Evolutionary conservation across 352 stramenopile genomes (phyloP).

Genomic region (Phytophthora meadii): DNA sequence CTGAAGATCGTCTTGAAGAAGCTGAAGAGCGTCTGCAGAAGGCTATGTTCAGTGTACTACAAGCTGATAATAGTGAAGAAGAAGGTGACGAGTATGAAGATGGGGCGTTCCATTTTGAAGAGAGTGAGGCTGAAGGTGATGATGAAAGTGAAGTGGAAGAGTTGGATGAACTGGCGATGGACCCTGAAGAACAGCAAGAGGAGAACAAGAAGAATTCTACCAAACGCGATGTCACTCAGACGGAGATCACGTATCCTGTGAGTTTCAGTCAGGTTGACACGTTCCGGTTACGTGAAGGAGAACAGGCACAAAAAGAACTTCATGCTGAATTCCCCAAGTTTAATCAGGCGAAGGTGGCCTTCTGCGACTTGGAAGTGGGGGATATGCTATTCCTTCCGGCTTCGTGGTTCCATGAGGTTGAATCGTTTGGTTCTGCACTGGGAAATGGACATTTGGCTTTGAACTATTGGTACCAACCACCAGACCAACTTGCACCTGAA

Average conservation of each 20-base stretch:
- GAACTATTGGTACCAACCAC: slow-evolving; percentile 92
- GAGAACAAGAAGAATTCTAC: slow-evolving; percentile 22
- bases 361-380: slow-evolving; percentile 88
- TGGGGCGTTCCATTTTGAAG: slow-evolving; percentile 53
- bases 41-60: slow-evolving; percentile 82
- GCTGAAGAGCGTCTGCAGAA: slow-evolving; percentile 73
- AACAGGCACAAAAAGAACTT: slow-evolving; percentile 41
- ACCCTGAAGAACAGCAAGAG: slow-evolving; percentile 50
- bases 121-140: slow-evolving; percentile 68
- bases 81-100: slow-evolving; percentile 64
- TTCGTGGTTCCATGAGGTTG: slow-evolving; percentile 98
- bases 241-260: slow-evolving; percentile 69
- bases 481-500: slow-evolving; percentile 54
- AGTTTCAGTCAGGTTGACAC: slow-evolving; percentile 84
- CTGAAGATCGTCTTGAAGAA: slow-evolving; percentile 51
- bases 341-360: slow-evolving; percentile 56
- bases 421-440: slow-evolving; percentile 69
- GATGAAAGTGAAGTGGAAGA: slow-evolving; percentile 51
- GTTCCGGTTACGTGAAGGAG: slow-evolving; percentile 39
- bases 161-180: slow-evolving; percentile 57
- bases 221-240: slow-evolving; percentile 46
- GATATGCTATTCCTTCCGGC: slow-evolving; percentile 97
- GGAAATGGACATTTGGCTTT: slow-evolving; percentile 80
- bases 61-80: slow-evolving; percentile 56
- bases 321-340: slow-evolving; percentile 70